Percentiles rank a stretch among this genome's conserved stretches.
Evolutionary conservation across 108 stramenopile genomes (phyloP).

Genomic region (Parietichytrium sp.): DNA sequence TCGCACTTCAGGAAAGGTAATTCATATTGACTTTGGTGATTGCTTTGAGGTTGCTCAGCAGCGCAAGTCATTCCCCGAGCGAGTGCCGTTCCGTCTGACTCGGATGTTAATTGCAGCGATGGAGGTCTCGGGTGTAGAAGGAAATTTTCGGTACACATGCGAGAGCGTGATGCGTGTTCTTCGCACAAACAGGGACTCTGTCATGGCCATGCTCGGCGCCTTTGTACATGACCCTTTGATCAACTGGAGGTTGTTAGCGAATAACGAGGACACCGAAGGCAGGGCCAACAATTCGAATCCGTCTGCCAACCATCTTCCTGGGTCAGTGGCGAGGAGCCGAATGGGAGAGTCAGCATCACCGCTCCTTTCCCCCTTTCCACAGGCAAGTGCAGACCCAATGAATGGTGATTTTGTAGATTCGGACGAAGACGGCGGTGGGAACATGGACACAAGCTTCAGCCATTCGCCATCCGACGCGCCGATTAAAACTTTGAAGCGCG

Average conservation of each 20-base stretch:
- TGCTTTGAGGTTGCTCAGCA: constrained; percentile 99
- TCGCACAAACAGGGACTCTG: constrained; percentile 86
- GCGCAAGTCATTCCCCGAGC: constrained; percentile 96
- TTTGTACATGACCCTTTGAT: constrained; percentile 99
- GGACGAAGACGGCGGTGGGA: no score
- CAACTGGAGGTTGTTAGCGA: constrained; percentile 87
- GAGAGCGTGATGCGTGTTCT: constrained; percentile 93
- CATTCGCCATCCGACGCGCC: no score
- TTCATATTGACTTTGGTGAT: constrained; percentile 64
- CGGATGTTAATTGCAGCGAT: constrained; percentile 99
- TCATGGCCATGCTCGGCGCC: constrained; percentile 97
- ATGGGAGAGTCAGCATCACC: no score
- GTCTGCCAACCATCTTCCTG: not conserved
- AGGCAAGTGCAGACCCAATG: no score
- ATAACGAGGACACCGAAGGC: constrained; percentile 33
- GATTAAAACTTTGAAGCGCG: not conserved
- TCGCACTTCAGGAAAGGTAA: constrained; percentile 36
- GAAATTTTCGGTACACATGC: constrained; percentile 92
- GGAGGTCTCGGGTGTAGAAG: constrained; percentile 97
- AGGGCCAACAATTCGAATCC: no score
- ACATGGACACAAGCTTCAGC: not conserved
- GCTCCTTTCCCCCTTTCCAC: no score
- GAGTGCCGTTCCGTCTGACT: constrained; percentile 96
- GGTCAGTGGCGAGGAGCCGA: no score
- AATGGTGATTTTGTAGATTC: no score